Percentiles rank a stretch among this genome's conserved stretches.
Conservation (phyloP, 805 yeast species). For the Myxozyma lipomycoides region DNA sequence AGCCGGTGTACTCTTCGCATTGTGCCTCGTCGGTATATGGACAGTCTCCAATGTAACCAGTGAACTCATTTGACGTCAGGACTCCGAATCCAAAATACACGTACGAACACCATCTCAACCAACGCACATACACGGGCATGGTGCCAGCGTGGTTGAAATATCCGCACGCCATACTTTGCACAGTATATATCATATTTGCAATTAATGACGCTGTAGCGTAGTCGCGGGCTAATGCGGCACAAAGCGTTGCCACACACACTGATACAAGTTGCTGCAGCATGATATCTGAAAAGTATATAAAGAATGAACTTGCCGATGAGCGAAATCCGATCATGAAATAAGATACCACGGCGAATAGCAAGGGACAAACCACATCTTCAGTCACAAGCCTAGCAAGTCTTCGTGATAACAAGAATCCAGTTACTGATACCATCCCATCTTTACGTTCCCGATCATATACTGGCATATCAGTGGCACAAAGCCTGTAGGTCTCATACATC, state of each 20-base stretch:
- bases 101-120: constrained; percentile 75
- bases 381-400: constrained; percentile 59
- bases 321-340: constrained; percentile 77
- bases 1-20: constrained; percentile 54
- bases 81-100: constrained; percentile 58
- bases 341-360: constrained; percentile 50
- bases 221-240: constrained; percentile 56
- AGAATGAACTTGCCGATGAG: constrained; percentile 47
- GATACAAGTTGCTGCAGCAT: constrained; percentile 56
- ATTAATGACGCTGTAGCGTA: constrained; percentile 58
- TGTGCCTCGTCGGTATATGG: constrained; percentile 39
- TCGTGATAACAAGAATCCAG: constrained; percentile 65
- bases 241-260: constrained; percentile 50
- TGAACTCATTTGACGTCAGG: constrained; percentile 58
- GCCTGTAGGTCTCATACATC: constrained; percentile 56
- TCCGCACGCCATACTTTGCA: constrained; percentile 77
- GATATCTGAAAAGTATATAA: constrained; percentile 47
- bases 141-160: constrained; percentile 67
- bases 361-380: constrained; percentile 64
- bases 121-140: constrained; percentile 80
- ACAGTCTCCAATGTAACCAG: constrained; percentile 59
- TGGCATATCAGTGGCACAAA: constrained; percentile 52
- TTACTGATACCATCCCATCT: constrained; percentile 61
- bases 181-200: constrained; percentile 61
- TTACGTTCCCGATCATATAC: constrained; percentile 64